Evolutionary conservation across 805 yeast genomes (phyloP), one percentile per base, ranked within the genome.

Genomic region (Phaffomyces antillensis): DNA sequence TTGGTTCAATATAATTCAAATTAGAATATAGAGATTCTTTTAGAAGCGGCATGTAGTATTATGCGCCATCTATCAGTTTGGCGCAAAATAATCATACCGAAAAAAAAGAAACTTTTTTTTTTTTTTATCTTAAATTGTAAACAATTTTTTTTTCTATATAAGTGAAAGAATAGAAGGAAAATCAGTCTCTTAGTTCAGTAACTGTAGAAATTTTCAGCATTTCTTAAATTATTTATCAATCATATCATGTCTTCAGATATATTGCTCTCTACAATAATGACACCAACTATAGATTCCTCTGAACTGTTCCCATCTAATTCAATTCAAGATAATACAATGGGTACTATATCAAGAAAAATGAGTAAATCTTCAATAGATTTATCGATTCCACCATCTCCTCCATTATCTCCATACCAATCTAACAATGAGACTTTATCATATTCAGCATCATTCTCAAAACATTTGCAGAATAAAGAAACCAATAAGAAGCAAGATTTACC

Each of bases 301-400:
- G 51, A 45, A 15, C 28, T 38, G 15, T 37, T 37, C 15, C 24
- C 24, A 24, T 33, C 37, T 5, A 10, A 15, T 11, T 40, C 42
- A n/a, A 31, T 20, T 15, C 33, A 39, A 16, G 20, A 18, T n/a
- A 28, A 28, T 28, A 31, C 33, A 15, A 32, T 43, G 18, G 52
- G 55, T 5, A 45, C 54, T 11, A 12, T 53, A 9, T 48, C 47
- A 18, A 56, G 61, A 53, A 59, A 59, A 43, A 47, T 43, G 15
- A 57, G 61, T 32, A 57, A 54, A 40, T 47, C 59, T 17, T 58
- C 59, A 5, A 47, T 52, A 2, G 63, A 61, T 33, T 56, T 50
- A 33, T 55, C 62, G 7, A 71, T 71, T 24, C 69, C 75, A 16
- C 69, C 75, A 17, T 75, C 76, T 13, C 76, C 76, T 7, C 75